Conservation (phyloP, 176 grass and related monocot species). For the Miscanthus lutarioriparius region DNA sequence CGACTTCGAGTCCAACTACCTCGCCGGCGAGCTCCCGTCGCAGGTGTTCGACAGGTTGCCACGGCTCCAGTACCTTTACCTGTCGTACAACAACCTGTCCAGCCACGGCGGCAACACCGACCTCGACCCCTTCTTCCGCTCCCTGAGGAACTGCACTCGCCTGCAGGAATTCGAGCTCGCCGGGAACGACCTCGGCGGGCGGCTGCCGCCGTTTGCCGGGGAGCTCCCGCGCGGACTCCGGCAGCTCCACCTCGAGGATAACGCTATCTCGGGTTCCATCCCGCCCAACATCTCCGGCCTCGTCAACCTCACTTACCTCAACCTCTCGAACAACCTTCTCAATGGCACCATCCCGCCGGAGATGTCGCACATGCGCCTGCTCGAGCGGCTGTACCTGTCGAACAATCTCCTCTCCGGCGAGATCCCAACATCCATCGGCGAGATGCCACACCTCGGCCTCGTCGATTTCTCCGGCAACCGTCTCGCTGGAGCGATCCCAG, state of each 20-base stretch:
- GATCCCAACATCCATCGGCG: slow-evolving; percentile 55
- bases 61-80: slow-evolving; percentile 60
- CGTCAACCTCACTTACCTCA: slow-evolving; percentile 78
- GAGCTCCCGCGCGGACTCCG: slow-evolving; percentile 47
- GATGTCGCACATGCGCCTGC: slow-evolving; percentile 53
- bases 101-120: slow-evolving; percentile 57
- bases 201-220: slow-evolving; percentile 42
- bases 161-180: slow-evolving; percentile 80
- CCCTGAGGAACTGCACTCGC: slow-evolving; percentile 62
- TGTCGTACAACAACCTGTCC: slow-evolving; percentile 85
- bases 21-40: slow-evolving; percentile 55
- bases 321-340: slow-evolving; percentile 49
- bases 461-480: slow-evolving; percentile 67
- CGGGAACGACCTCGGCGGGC: slow-evolving; percentile 60
- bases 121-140: slow-evolving; percentile 64
- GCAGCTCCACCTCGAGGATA: slow-evolving; percentile 79
- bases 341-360: slow-evolving; percentile 76
- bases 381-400: slow-evolving; percentile 72
- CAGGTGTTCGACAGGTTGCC: slow-evolving; percentile 65
- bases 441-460: slow-evolving; percentile 61
- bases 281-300: slow-evolving; percentile 52
- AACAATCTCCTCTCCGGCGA: slow-evolving; percentile 70
- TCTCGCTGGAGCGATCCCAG: slow-evolving; percentile 35
- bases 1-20: slow-evolving; percentile 70
- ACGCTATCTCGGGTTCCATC: slow-evolving; percentile 65